Evolutionary conservation across 805 yeast genomes (phyloP), one percentile per base, ranked within the genome.

Genomic region (Nakazawaea anatomiae): DNA sequence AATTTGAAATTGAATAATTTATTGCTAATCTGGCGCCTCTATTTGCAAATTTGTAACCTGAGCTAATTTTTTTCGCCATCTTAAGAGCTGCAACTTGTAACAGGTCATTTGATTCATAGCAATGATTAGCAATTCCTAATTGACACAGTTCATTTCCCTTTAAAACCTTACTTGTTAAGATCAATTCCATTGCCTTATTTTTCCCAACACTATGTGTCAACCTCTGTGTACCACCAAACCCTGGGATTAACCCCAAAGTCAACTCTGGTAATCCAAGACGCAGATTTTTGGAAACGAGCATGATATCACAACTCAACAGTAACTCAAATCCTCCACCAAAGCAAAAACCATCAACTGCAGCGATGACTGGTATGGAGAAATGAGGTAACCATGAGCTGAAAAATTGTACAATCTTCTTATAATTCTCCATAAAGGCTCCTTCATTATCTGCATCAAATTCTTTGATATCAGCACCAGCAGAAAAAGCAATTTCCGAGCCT

Each of bases 291-390:
- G 80, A 77, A 14, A 77, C 77, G 52, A 77, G 77, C 44, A 77
- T 61, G 51, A 77, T 72, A 55, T 77, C 83, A 39, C 74, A 59
- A 29, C 69, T 39, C 81, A 77, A 75, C 25, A 82, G 82, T 39
- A 77, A 60, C 58, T 77, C 83, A 53, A 79, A 76, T 25, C 82
- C 83, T 18, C 83, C 83, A 30, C 83, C 83, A 10, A 78, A 69
- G 12, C 54, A 52, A 55, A 62, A 76, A 9, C 83, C 83, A 54
- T 73, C 75, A 39, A 77, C 80, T 4, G 81, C 83, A 25, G 79
- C 79, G 47, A 77, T 70, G 40, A 77, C 59, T n/a, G 83, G 83
- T 61, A 76, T 72, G 52, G 65, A 63, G 54, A 71, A 61, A 29
- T 55, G 52, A 14, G 68, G 60, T 34, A 75, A 61, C 39, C 68